These are phyloP conservation scores for Aureobasidium leucospermi DNA, from an alignment of 2,329 filamentous ascomycete genomes.

Conservation along the genomic window DNA sequence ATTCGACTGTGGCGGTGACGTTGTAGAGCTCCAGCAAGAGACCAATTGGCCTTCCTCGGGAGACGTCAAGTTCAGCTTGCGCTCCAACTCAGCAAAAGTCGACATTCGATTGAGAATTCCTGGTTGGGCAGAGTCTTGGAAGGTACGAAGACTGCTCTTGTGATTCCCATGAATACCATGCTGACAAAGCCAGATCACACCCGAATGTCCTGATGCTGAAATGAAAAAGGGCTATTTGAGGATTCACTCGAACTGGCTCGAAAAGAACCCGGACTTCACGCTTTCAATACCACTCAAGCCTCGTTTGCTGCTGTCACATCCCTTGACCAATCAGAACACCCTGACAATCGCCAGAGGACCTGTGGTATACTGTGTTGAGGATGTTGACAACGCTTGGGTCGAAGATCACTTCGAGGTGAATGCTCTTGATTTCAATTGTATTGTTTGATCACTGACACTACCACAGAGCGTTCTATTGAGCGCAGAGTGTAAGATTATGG, in stretches of 20 bases:
- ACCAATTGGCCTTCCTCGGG: conserved; percentile 54
- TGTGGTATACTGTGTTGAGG: conserved; percentile 55
- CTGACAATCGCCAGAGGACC: conserved; percentile 50
- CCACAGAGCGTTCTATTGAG: not conserved
- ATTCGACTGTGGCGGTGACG: conserved; percentile 30
- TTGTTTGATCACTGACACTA: not conserved
- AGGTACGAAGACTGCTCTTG: conserved; percentile 18
- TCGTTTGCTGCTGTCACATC: conserved; percentile 41
- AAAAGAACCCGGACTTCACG: conserved; percentile 35
- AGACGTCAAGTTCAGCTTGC: conserved; percentile 41
- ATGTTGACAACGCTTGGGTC: conserved; percentile 51
- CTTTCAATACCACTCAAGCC: conserved; percentile 43
- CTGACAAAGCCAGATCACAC: conserved; percentile 27
- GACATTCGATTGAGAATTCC: conserved; percentile 48
- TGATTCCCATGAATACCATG: not conserved
- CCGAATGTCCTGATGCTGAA: conserved; percentile 25
- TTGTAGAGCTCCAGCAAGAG: conserved; percentile 40
- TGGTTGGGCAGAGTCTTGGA: conserved; percentile 38
- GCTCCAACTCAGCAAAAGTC: conserved; percentile 26
- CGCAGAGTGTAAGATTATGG: not conserved
- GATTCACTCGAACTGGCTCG: conserved; percentile 30
- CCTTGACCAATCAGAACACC: conserved; percentile 49
- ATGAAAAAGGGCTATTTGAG: conserved; percentile 45
- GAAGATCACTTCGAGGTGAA: conserved; percentile 46
- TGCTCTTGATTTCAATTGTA: not conserved